Evolutionary conservation across 1,139 yeast genomes (phyloP), one percentile per base, ranked within the genome.

Genomic region (Scheffersomyces cryptocercus): DNA sequence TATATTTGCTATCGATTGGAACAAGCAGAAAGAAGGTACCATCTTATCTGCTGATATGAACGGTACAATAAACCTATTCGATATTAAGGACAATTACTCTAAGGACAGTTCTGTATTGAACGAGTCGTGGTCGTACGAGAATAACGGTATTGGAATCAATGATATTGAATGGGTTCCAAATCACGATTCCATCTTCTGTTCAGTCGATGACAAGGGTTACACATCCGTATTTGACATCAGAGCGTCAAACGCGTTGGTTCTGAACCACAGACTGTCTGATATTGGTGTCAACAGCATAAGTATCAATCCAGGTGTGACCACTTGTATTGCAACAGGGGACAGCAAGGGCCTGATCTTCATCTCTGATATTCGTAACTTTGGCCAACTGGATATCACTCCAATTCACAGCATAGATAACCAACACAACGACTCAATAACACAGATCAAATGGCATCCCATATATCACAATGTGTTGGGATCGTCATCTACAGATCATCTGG

Each of bases 401-500:
- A 50, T 63, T n/a, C 48, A 43, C 35, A 48, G 61, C 24, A 55
- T 65, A 16, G 50, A 62, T 5, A 84, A 82, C 29, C 40, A 43
- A 20, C 96, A 87, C 50, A 55, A 68, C 0, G 85, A 77, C 16
- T 70, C 88, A 1, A 75, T 90, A 7, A 85, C 96, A 0, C 73
- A 82, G 26, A 62, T 89, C 10, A 81, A 85, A 55, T 93, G 97
- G 95, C 88, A 88, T 49, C 93, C 93, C 0, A 72, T 67, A 33
- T 63, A 65, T 36, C 77, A 77, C 28, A 71, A 82, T 3, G 65
- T 89, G 1, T 56, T 93, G 13, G 96, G 90, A 0, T 75, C 90
- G 1, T 83, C 86, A 0, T 88, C 96, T 0, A 74, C 72, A 1
- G 98, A 91, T 61, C 77, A 82, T 5, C 65, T 80, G 34, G 91